phyloP scores from a whole-genome alignment of 2,329 filamentous ascomycete genomes.

The Keithomyces neogunnii region DNA sequence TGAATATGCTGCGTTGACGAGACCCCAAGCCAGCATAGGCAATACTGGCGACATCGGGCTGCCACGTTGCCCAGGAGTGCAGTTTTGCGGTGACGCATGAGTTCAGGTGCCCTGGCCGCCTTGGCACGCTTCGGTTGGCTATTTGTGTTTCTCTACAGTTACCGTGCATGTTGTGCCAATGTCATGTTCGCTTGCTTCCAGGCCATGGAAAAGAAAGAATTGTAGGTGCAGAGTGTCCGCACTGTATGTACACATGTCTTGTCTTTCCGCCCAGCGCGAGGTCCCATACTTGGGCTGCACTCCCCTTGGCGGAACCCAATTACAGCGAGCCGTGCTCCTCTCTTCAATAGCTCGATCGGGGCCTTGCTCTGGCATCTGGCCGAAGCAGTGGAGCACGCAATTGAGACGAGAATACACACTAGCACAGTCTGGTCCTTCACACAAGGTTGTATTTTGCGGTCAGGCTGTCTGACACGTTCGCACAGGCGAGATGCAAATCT shows the following conservation, averaged over 20 bases:
- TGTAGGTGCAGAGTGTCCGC: neutral
- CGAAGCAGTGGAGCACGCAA: neutral
- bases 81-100: neutral
- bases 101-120: neutral
- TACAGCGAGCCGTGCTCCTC: neutral
- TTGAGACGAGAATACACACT: neutral
- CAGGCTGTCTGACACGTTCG: neutral
- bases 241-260: neutral
- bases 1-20: neutral
- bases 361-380: neutral
- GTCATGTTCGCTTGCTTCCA: neutral
- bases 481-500: neutral
- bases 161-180: slow-evolving; percentile 1
- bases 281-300: neutral
- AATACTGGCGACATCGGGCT: slow-evolving; percentile 3
- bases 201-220: neutral
- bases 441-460: neutral
- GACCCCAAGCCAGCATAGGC: neutral
- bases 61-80: slow-evolving; percentile 5
- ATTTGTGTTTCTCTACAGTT: neutral
- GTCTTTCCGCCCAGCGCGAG: neutral
- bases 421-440: neutral
- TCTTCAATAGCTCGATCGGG: neutral
- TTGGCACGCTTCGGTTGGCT: neutral
- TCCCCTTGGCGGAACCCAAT: neutral